Evolutionary conservation across 768 basidiomycete genomes (phyloP), one percentile per base, ranked within the genome.

Genomic region (Mycena maculata): DNA sequence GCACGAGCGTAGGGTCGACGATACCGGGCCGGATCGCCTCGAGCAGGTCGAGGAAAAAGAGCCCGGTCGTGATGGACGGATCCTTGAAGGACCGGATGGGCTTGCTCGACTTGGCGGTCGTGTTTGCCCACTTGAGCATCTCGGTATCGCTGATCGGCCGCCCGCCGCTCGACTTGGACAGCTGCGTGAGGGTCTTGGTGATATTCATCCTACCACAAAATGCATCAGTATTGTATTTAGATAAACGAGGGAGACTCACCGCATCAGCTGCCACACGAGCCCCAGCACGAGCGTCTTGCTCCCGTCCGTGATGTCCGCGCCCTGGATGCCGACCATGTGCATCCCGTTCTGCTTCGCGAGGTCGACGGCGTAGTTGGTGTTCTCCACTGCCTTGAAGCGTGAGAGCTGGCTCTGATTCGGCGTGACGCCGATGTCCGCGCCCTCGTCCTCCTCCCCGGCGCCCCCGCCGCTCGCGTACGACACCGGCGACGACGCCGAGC

Each of bases 221-320:
- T 27, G 30, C 41, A 15, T 28, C 30, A 54, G 47, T 44, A n/a
- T 22, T 12, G 38, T 16, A 13, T 6, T 10, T 9, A 48, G 15
- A 36, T 31, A 28, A 27, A 58, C 36, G 38, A 47, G 33, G 45
- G 18, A 49, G 22, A 79, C 87, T 38, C 52, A 93, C 92, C 94
- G 84, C 96, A 98, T 98, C 58, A 98, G 83, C 75, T 99, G 98
- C 98, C 98, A 99, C 0, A 98, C 96, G 38, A 98, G 87, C 31
- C 97, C 98, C 30, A 99, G 88, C 8, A 98, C 96, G 60, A 99
- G 84, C 4, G 96, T 99, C 80, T 90, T 92, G 55, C 83, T 84
- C n/a, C 91, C 95, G 74, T 99, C 97, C 63, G 96, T 95, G 70
- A 99, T 96, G 78, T 99, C 97, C 2, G 97, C 90, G 15, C 98